phyloP scores from a whole-genome alignment of 2,329 filamentous ascomycete species.

The Trichoderma koningiopsis region DNA sequence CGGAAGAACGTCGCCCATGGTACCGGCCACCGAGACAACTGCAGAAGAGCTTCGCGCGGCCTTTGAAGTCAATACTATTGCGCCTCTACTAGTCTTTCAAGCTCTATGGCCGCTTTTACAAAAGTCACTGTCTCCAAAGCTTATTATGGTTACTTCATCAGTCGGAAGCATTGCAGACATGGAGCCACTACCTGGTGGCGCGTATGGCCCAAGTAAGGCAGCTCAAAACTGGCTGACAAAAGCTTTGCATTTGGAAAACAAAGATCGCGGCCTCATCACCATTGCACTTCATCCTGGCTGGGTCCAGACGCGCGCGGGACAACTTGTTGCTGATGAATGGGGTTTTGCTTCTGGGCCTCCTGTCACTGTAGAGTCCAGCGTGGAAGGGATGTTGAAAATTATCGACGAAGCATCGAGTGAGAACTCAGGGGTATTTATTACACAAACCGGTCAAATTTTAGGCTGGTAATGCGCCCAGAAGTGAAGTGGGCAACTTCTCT shows the following conservation, averaged over 20 bases:
- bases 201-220: constrained; percentile 42
- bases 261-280: constrained; percentile 30
- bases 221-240: constrained; percentile 40
- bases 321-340: constrained; percentile 39
- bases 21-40: constrained; percentile 35
- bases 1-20: constrained; percentile 41
- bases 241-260: constrained; percentile 36
- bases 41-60: constrained; percentile 41
- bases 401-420: constrained; percentile 38
- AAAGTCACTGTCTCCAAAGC: constrained; percentile 35
- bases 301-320: constrained; percentile 39
- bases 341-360: constrained; percentile 32
- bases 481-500: background rate
- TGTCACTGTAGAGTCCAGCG: constrained; percentile 37
- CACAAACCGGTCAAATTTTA: constrained; percentile 1
- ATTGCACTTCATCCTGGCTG: constrained; percentile 45
- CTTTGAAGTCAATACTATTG: constrained; percentile 49
- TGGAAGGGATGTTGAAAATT: constrained; percentile 38
- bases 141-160: constrained; percentile 42
- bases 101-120: constrained; percentile 43
- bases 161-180: constrained; percentile 40
- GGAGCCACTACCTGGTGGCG: constrained; percentile 38
- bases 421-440: constrained; percentile 33
- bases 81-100: constrained; percentile 41
- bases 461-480: background rate